Percentiles rank a stretch among this genome's conserved stretches.
phyloP scores from a whole-genome alignment of 306 rosid genomes.

The Potentilla sterilis region DNA sequence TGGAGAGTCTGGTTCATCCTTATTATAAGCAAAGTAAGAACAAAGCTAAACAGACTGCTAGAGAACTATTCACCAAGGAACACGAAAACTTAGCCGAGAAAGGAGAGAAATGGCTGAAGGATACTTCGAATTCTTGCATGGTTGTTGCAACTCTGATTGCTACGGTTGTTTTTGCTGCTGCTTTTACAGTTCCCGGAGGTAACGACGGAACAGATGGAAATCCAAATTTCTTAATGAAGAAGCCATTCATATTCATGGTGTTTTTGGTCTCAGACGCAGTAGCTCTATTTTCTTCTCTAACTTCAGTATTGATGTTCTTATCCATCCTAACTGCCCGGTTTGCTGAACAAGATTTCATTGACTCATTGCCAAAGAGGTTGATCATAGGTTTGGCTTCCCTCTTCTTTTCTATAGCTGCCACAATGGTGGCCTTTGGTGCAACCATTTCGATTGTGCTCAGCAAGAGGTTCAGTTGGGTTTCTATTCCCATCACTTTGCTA shows the following conservation, averaged over 20 bases:
- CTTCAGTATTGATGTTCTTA: conserved; percentile 49
- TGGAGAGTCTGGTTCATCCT: conserved; percentile 16
- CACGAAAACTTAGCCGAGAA: not conserved
- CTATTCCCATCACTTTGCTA: not conserved
- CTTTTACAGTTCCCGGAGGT: conserved; percentile 53
- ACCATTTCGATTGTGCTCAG: not conserved
- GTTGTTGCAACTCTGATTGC: conserved; percentile 56
- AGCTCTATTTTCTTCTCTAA: conserved; percentile 50
- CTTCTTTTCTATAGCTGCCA: conserved; percentile 39
- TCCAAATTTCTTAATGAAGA: conserved; percentile 36
- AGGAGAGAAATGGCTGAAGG: conserved; percentile 35
- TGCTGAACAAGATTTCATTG: conserved; percentile 48
- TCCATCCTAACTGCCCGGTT: conserved; percentile 35
- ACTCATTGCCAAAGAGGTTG: conserved; percentile 36
- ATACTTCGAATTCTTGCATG: conserved; percentile 51
- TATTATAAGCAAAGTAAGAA: not conserved
- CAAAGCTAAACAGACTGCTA: not conserved
- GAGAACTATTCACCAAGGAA: conserved; percentile 16
- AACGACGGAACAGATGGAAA: conserved; percentile 33
- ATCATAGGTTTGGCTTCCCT: conserved; percentile 45
- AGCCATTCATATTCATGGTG: conserved; percentile 26
- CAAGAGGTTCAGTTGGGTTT: not conserved
- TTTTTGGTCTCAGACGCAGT: conserved; percentile 46
- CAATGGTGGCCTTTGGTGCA: conserved; percentile 41
- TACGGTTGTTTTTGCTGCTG: conserved; percentile 47